phyloP scores from a whole-genome alignment of 371 early-diverging fungal genomes.

The Circinella minor region DNA sequence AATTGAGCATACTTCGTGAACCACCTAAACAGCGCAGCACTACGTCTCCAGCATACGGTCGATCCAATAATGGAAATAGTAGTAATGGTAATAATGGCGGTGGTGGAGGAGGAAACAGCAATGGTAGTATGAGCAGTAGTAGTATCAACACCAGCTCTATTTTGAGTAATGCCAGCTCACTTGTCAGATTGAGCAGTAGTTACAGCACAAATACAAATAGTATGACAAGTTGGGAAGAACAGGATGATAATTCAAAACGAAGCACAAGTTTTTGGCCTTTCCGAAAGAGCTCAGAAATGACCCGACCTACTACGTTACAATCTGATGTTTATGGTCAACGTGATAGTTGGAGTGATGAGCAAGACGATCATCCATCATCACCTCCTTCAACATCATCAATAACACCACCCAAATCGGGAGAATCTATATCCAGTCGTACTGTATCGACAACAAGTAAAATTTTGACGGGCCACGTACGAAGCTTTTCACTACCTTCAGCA shows the following conservation, averaged over 20 bases:
- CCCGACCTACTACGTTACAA: constrained; percentile 21
- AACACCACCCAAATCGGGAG: constrained; percentile 8
- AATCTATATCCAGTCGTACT: constrained; percentile 14
- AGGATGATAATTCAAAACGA: constrained; percentile 18
- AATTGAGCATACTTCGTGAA: constrained; percentile 70
- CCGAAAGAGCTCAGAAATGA: constrained; percentile 30
- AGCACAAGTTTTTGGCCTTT: constrained; percentile 28
- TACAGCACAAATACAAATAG: constrained; percentile 22
- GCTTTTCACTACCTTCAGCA: constrained; percentile 26
- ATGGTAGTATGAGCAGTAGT: constrained; percentile 3
- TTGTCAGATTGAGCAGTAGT: constrained; percentile 24
- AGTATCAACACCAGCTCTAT: constrained; percentile 23
- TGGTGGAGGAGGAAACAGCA: neutral
- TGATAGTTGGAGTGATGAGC: neutral
- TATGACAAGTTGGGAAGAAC: constrained; percentile 26
- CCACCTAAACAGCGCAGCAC: constrained; percentile 47
- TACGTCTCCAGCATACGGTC: constrained; percentile 20
- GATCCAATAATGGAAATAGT: constrained; percentile 7
- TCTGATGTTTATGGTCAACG: constrained; percentile 23
- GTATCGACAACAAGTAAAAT: constrained; percentile 12
- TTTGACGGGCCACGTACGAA: constrained; percentile 27
- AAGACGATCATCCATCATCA: constrained; percentile 7
- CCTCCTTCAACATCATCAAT: neutral
- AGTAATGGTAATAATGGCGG: neutral
- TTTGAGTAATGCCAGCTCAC: constrained; percentile 27